These are phyloP conservation scores for Fusarium sp. DNA, from an alignment of 2,329 filamentous ascomycete genomes.

Conservation along the genomic window DNA sequence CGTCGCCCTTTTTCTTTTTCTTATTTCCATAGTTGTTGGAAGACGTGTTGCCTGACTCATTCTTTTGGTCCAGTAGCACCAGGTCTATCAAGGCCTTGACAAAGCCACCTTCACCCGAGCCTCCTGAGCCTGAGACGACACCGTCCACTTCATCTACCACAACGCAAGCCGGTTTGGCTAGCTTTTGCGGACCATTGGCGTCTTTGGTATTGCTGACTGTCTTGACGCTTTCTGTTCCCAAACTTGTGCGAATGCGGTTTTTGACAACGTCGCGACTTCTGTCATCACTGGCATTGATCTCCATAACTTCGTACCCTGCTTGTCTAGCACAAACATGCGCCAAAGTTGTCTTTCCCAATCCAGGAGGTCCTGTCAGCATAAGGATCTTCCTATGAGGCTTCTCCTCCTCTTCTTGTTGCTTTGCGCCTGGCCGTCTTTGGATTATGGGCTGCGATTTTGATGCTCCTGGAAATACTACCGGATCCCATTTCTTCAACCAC, in stretches of 20 bases:
- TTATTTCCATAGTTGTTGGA: slow-evolving; percentile 48
- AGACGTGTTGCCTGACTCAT: slow-evolving; percentile 55
- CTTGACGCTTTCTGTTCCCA: slow-evolving; percentile 94
- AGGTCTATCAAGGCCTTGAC: slow-evolving; percentile 95
- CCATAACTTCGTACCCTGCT: slow-evolving; percentile 94
- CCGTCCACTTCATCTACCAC: slow-evolving; percentile 98
- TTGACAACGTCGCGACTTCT: slow-evolving; percentile 90
- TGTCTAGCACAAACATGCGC: slow-evolving; percentile 96
- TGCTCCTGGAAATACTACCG: slow-evolving; percentile 86
- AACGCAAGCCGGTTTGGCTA: slow-evolving; percentile 89
- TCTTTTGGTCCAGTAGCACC: slow-evolving; percentile 86
- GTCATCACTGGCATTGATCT: slow-evolving; percentile 98
- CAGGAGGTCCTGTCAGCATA: slow-evolving; percentile 89
- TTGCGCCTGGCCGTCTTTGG: slow-evolving; percentile 55
- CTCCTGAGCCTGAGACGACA: slow-evolving; percentile 82
- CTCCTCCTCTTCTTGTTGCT: slow-evolving; percentile 70
- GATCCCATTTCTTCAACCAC: slow-evolving; percentile 96
- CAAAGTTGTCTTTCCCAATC: slow-evolving; percentile 93
- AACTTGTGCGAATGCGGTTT: slow-evolving; percentile 87
- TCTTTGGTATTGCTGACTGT: slow-evolving; percentile 71
- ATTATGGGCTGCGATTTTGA: slow-evolving; percentile 66
- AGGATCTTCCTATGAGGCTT: slow-evolving; percentile 87
- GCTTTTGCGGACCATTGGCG: slow-evolving; percentile 69
- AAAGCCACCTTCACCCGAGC: slow-evolving; percentile 89
- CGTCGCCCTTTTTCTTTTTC: slow-evolving; percentile 80